Conservation (phyloP, 2,329 filamentous ascomycete genomes). For the Penicillium sp. region DNA sequence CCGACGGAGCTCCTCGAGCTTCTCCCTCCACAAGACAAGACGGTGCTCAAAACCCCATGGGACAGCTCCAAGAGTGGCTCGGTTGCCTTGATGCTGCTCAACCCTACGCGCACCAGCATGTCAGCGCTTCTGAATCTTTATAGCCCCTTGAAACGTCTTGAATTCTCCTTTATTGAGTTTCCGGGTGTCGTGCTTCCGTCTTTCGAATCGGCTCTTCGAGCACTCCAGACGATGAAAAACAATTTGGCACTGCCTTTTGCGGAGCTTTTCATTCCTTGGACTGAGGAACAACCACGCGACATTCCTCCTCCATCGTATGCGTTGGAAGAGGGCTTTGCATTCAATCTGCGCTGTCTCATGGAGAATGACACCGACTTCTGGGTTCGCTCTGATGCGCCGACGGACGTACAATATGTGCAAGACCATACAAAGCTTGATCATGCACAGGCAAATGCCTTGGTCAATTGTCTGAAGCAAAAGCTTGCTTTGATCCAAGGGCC, state of each 20-base stretch:
- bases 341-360: slow-evolving; percentile 32
- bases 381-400: slow-evolving; percentile 9
- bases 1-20: too few species aligned
- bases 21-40: neutral
- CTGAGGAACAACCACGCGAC: slow-evolving; percentile 14
- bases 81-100: slow-evolving; percentile 29
- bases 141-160: neutral
- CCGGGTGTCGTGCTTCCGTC: slow-evolving; percentile 57
- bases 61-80: slow-evolving; percentile 28
- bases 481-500: slow-evolving; percentile 30
- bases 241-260: slow-evolving; percentile 51
- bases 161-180: slow-evolving; percentile 55
- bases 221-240: slow-evolving; percentile 53
- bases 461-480: slow-evolving; percentile 15
- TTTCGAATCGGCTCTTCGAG: slow-evolving; percentile 55
- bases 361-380: slow-evolving; percentile 24
- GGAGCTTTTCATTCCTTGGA: slow-evolving; percentile 38
- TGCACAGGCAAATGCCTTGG: slow-evolving; percentile 22
- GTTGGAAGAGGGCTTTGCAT: slow-evolving; percentile 48
- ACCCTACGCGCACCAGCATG: slow-evolving; percentile 23
- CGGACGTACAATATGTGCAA: slow-evolving; percentile 19
- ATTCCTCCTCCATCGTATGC: slow-evolving; percentile 53
- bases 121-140: slow-evolving; percentile 20
- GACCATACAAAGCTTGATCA: slow-evolving; percentile 20
- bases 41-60: slow-evolving; percentile 21